Evolutionary conservation across 2,329 filamentous ascomycete genomes (phyloP).

Genomic region (Chaetomiaceae sp.): DNA sequence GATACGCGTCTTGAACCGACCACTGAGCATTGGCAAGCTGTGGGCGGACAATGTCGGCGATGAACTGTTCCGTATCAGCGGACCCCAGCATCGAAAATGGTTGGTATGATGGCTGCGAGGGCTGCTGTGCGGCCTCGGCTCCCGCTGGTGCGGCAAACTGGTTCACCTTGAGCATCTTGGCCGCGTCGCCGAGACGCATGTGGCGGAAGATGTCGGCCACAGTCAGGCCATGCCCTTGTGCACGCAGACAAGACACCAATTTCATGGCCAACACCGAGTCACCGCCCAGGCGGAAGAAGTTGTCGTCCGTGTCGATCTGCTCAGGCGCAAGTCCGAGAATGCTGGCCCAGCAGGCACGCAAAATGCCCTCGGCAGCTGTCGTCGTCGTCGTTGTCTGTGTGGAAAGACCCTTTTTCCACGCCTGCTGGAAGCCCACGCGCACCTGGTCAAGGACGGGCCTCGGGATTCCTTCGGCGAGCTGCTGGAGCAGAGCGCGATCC

Average conservation of each 20-base stretch:
- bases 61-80: slow-evolving; percentile 35
- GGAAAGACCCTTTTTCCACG: slow-evolving; percentile 31
- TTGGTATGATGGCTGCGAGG: slow-evolving; percentile 7
- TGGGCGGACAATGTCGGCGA: slow-evolving; percentile 46
- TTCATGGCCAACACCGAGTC: slow-evolving; percentile 37
- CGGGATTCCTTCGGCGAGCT: slow-evolving; percentile 29
- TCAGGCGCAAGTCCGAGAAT: slow-evolving; percentile 31
- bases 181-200: slow-evolving; percentile 25
- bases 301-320: slow-evolving; percentile 31
- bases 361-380: slow-evolving; percentile 20
- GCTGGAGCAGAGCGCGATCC: slow-evolving; percentile 33
- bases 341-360: slow-evolving; percentile 34
- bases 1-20: slow-evolving; percentile 30
- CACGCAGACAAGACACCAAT: slow-evolving; percentile 38
- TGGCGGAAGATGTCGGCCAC: slow-evolving; percentile 45
- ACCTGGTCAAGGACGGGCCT: slow-evolving; percentile 21
- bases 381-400: slow-evolving; percentile 20
- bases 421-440: slow-evolving; percentile 26
- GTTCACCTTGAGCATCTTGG: slow-evolving; percentile 26
- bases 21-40: slow-evolving; percentile 47
- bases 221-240: slow-evolving; percentile 37
- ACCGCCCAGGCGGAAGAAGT: slow-evolving; percentile 36
- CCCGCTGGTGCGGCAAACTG: background rate
- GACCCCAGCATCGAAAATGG: slow-evolving; percentile 48
- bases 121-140: too few relatives aligned